Evolutionary conservation across 768 basidiomycete genomes (phyloP).

Genomic region (Calocera cornea): DNA sequence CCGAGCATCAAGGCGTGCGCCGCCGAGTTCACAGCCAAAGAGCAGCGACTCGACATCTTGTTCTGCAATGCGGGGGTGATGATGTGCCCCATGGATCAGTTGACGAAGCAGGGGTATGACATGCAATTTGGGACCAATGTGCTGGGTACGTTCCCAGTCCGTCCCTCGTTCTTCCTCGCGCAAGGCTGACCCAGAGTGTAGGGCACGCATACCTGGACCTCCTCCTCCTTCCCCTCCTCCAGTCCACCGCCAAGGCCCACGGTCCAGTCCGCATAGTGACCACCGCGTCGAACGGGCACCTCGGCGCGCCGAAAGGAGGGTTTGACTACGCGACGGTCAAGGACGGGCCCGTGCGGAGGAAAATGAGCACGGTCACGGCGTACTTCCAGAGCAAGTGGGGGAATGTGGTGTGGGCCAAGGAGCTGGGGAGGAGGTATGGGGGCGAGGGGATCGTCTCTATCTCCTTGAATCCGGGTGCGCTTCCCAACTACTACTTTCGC

Average conservation of each 20-base stretch:
- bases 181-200: neutral
- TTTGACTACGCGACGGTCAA: slow-evolving; percentile 2
- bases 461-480: neutral
- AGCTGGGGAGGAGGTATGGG: slow-evolving; percentile 3
- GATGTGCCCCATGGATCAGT: neutral
- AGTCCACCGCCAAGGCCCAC: neutral
- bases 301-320: neutral
- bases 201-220: slow-evolving; percentile 10
- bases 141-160: neutral
- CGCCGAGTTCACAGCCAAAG: slow-evolving; percentile 23
- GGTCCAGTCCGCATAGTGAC: neutral
- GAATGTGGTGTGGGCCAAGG: neutral
- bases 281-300: neutral
- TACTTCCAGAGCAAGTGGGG: slow-evolving; percentile 8
- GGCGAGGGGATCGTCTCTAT: neutral
- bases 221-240: slow-evolving; percentile 9
- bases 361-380: neutral
- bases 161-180: neutral
- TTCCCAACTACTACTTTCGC: too few relatives aligned
- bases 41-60: slow-evolving; percentile 7
- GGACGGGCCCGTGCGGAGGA: neutral
- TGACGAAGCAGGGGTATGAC: slow-evolving; percentile 5
- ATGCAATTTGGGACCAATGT: slow-evolving; percentile 12
- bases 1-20: slow-evolving; percentile 30
- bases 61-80: slow-evolving; percentile 6